Percentiles rank a stretch among this genome's conserved stretches.
Evolutionary conservation across 78 protist species (phyloP).

Genomic region (Dictyostelium capitatum): DNA sequence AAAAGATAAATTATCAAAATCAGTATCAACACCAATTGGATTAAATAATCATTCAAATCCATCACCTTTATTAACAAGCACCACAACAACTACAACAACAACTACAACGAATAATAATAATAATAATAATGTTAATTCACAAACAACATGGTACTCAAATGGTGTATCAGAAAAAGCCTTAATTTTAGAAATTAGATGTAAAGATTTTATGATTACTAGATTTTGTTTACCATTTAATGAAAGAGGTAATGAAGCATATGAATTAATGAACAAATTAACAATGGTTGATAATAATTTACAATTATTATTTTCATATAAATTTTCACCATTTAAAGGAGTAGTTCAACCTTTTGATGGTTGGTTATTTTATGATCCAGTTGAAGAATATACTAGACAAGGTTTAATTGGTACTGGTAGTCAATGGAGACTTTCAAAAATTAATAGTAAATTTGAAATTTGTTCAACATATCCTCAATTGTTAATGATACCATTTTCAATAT

Average conservation of each 20-base stretch:
- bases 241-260: slow-evolving; percentile 36
- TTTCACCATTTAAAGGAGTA: slow-evolving; percentile 21
- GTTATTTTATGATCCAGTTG: slow-evolving; percentile 77
- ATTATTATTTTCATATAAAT: slow-evolving; percentile 21
- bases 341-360: slow-evolving; percentile 53
- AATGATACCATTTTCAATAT: slow-evolving; percentile 80
- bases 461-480: slow-evolving; percentile 84
- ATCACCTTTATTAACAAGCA: background rate
- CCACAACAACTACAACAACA: slow-evolving; percentile 29
- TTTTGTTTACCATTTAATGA: slow-evolving; percentile 60
- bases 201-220: slow-evolving; percentile 56
- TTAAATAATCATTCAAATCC: background rate
- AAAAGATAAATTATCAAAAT: slow-evolving; percentile 2
- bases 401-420: slow-evolving; percentile 5
- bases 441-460: slow-evolving; percentile 70
- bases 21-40: background rate
- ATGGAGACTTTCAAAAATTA: slow-evolving; percentile 68
- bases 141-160: background rate
- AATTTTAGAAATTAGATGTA: slow-evolving; percentile 66
- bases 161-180: slow-evolving; percentile 68
- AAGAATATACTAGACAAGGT: slow-evolving; percentile 75
- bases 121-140: background rate
- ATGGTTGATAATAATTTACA: background rate
- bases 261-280: background rate
- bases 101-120: background rate